phyloP scores from a whole-genome alignment of 371 early-diverging fungal genomes.

The Haplosporangium sp. region DNA sequence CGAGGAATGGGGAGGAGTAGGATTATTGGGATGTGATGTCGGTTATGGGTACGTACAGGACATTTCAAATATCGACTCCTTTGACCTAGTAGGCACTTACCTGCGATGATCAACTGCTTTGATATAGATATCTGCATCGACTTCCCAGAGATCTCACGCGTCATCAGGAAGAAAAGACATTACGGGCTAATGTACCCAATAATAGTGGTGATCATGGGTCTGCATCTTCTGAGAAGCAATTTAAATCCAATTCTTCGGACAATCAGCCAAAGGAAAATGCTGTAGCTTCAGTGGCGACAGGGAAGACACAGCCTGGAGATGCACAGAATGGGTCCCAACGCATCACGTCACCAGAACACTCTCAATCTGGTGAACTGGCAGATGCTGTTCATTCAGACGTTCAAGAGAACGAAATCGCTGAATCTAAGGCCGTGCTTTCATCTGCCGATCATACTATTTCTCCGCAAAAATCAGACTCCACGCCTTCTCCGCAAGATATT shows the following conservation, averaged over 20 bases:
- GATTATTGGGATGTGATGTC: constrained; percentile 76
- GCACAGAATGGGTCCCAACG: neutral
- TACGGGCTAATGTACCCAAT: neutral
- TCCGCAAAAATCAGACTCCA: neutral
- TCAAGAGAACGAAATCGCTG: neutral
- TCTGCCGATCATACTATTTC: neutral
- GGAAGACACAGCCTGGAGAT: neutral
- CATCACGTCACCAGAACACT: neutral
- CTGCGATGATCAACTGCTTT: neutral
- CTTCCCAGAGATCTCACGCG: constrained; percentile 4
- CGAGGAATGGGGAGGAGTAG: constrained; percentile 78
- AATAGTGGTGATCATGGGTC: neutral
- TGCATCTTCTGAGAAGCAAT: neutral
- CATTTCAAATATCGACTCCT: neutral
- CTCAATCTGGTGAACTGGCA: neutral
- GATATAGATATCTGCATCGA: constrained; percentile 26
- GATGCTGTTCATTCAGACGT: neutral
- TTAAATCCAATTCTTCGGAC: neutral
- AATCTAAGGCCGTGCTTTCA: neutral
- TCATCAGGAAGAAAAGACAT: neutral
- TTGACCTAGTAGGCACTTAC: neutral
- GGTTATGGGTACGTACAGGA: constrained; percentile 65
- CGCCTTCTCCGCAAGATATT: neutral
- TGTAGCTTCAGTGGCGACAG: neutral
- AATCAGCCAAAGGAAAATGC: neutral